phyloP scores from a whole-genome alignment of 1,284 basidiomycete genomes.

The Apiotrichum domesticum region DNA sequence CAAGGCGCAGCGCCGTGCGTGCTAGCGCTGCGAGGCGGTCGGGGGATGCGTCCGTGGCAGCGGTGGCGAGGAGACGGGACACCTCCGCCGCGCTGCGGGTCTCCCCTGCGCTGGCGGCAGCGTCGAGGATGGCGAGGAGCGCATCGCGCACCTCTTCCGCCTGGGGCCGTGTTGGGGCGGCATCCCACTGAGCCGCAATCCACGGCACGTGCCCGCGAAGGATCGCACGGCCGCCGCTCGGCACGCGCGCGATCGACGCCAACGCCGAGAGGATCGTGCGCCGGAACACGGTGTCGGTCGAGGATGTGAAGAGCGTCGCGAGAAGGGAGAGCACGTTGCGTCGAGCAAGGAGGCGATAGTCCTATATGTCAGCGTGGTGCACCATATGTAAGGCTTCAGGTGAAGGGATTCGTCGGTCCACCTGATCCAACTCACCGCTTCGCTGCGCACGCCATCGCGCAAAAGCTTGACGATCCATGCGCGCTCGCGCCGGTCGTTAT shows the following conservation, averaged over 20 bases:
- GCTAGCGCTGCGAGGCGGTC: slow-evolving; percentile 1
- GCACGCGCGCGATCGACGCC: slow-evolving; percentile 61
- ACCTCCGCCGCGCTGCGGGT: not conserved
- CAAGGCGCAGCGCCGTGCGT: slow-evolving; percentile 3
- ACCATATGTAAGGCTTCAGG: no score
- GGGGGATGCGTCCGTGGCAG: not conserved
- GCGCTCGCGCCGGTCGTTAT: slow-evolving; percentile 74
- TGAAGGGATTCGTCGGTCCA: not conserved
- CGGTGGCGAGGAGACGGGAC: slow-evolving; percentile 1
- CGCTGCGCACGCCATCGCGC: slow-evolving; percentile 66
- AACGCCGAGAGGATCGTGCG: slow-evolving; percentile 54
- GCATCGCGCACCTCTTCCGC: slow-evolving; percentile 13
- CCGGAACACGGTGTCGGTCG: slow-evolving; percentile 54
- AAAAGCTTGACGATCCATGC: slow-evolving; percentile 82
- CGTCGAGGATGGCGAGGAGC: slow-evolving; percentile 8
- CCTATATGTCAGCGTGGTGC: slow-evolving; percentile 34
- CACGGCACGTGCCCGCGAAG: slow-evolving; percentile 66
- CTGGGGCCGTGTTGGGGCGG: slow-evolving; percentile 8
- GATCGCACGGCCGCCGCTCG: slow-evolving; percentile 61
- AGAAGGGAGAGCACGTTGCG: slow-evolving; percentile 83
- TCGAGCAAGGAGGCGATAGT: slow-evolving; percentile 74
- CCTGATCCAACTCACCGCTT: slow-evolving; percentile 19
- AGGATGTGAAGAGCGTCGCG: slow-evolving; percentile 67
- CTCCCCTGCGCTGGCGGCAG: not conserved
- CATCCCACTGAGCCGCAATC: slow-evolving; percentile 64